Base-by-base conservation (phyloP, 176 grass and related monocot species). In the Leersia perrieri region DNA sequence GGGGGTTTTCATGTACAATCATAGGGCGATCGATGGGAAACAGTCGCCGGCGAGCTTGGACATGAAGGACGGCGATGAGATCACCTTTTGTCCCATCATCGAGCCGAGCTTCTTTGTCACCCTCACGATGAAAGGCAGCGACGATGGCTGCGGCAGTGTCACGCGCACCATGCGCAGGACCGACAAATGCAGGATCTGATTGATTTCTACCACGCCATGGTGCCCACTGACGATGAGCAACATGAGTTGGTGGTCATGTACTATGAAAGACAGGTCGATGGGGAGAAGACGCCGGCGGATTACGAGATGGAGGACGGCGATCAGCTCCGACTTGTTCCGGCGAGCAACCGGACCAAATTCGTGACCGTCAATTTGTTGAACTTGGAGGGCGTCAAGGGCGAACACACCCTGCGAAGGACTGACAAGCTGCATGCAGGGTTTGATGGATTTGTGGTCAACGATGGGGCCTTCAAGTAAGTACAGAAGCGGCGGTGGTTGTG, bases 101-200 rank as follows among this genome's bases (percentile, higher is more conserved):
- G 9, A 45, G 39, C 39, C 39, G 5, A 22, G 27, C 38, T 3
- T 13, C 2, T 47, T 47, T 9, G 10, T 78, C 39, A 47, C 61
- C 3, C 9, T 78, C 0, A 78, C 4, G 5, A 11, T 78, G 38
- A 5, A 3, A 1, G 53, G 15, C 45, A 9, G 8, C 27, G 0
- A 0, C 5, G 14, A 8, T 1, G 15, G 4, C 23, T 1, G 26
- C 11, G n/a, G n/a, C n/a, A 3, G 0, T 15, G 3, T 64, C 60
- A 64, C 60, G 3, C 16, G 60, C 35, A 77, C 75, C 14, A 45
- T 77, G 60, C 26, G 60, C 1, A 2, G 38, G 0, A 44, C 27
- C 2, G 75, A 77, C 8, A 7, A 0, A 4, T 57, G 51, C 51
- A 57, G n/a, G 51, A 23, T 22, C 51, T 57, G 51, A 23, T 58